These are phyloP conservation scores for Penicillium sp. DNA, from an alignment of 2,329 filamentous ascomycete species.

Conservation along the genomic window DNA sequence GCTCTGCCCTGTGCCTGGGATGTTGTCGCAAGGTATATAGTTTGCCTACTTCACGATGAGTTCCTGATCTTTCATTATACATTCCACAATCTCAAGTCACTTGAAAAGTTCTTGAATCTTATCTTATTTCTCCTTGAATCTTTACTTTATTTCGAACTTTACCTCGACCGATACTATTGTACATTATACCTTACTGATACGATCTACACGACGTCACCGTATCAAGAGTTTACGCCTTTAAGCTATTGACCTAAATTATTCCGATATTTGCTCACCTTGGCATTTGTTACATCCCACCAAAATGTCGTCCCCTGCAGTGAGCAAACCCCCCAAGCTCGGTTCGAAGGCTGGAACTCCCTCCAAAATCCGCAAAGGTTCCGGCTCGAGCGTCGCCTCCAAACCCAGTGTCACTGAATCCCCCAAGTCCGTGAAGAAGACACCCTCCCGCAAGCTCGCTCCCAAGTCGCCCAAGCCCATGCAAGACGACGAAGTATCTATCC, in stretches of 20 bases:
- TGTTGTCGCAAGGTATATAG: constrained; percentile 8
- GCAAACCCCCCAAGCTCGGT: constrained; percentile 22
- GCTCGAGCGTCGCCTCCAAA: constrained; percentile 23
- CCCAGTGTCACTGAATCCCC: constrained; percentile 12
- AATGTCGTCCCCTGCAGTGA: constrained; percentile 22
- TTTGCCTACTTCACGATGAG: background rate
- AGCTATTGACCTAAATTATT: background rate
- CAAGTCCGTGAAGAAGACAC: constrained; percentile 23
- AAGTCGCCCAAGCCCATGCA: constrained; percentile 22
- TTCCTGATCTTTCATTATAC: constrained; percentile 6
- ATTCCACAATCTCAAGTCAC: background rate
- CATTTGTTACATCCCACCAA: background rate
- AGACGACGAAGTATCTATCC: constrained; percentile 21
- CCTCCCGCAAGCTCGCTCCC: constrained; percentile 24
- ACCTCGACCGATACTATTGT: constrained; percentile 5
- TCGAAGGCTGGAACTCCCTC: constrained; percentile 22
- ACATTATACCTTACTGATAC: constrained; percentile 4
- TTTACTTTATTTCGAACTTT: constrained; percentile 3
- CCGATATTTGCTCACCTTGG: background rate
- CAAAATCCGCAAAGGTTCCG: constrained; percentile 23
- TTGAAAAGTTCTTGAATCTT: background rate
- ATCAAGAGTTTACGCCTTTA: background rate
- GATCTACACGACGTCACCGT: constrained; percentile 15
- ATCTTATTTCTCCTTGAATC: background rate
- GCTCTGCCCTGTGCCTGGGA: constrained; percentile 8